These are phyloP conservation scores for Vanrija pseudolonga DNA, from an alignment of 1,284 basidiomycete genomes.

Conservation along the genomic window DNA sequence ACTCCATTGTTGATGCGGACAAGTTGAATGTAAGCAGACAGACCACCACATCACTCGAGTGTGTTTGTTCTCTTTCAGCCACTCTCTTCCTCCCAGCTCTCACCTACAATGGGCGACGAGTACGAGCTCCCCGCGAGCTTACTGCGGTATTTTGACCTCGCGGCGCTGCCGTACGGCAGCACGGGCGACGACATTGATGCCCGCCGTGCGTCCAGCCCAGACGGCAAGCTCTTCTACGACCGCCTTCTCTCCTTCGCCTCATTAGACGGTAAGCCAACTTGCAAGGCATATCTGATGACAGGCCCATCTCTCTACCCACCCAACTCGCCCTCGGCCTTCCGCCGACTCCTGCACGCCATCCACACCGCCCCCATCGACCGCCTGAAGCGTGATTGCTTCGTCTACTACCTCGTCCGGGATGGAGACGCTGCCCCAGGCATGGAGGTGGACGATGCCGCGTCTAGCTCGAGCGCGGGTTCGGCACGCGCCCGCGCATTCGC, in stretches of 20 bases:
- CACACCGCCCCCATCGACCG: slow-evolving; percentile 27
- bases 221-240: slow-evolving; percentile 37
- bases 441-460: slow-evolving; percentile 22
- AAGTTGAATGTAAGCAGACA: too few relatives aligned
- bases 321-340: slow-evolving; percentile 27
- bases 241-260: slow-evolving; percentile 30
- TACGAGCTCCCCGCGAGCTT: slow-evolving; percentile 31
- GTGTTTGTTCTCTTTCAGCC: background rate
- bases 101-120: slow-evolving; percentile 18
- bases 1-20: background rate
- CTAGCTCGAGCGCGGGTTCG: background rate
- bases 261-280: slow-evolving; percentile 28
- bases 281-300: background rate
- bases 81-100: background rate
- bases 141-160: slow-evolving; percentile 38
- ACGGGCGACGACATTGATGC: slow-evolving; percentile 6
- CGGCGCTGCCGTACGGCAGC: slow-evolving; percentile 27
- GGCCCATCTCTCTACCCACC: slow-evolving; percentile 38
- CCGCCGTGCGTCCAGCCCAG: slow-evolving; percentile 21
- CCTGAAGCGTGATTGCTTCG: slow-evolving; percentile 41
- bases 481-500: slow-evolving; percentile 28
- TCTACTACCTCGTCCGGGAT: slow-evolving; percentile 42
- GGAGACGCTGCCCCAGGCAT: slow-evolving; percentile 30
- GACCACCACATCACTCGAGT: too few relatives aligned
- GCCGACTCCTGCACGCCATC: slow-evolving; percentile 35